These are phyloP conservation scores for Gigaspora rosea DNA, from an alignment of 192 early-diverging fungal genomes.

Conservation along the genomic window DNA sequence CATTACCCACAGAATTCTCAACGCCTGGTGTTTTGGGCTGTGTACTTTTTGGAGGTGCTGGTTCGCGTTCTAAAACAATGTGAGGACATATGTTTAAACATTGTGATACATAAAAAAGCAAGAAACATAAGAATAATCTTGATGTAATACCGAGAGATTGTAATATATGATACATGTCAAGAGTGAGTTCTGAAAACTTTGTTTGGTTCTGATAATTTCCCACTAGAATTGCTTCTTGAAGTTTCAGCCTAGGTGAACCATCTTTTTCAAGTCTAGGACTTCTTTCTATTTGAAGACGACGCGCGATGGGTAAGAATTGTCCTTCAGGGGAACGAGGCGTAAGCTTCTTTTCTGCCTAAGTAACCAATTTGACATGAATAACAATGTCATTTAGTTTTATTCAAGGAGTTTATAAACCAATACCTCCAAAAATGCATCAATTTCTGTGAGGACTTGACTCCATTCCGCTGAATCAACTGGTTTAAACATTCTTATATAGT, in stretches of 20 bases:
- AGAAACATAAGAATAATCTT: background rate
- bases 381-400: background rate
- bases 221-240: slow-evolving; percentile 96
- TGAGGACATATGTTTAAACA: background rate
- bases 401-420: background rate
- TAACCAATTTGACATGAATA: background rate
- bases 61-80: slow-evolving; percentile 58
- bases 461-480: slow-evolving; percentile 91
- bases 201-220: slow-evolving; percentile 95
- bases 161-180: slow-evolving; percentile 96
- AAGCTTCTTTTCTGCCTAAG: slow-evolving; percentile 77
- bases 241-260: slow-evolving; percentile 54
- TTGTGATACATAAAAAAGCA: background rate
- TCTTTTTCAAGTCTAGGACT: slow-evolving; percentile 62
- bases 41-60: slow-evolving; percentile 37
- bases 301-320: slow-evolving; percentile 49
- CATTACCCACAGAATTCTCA: slow-evolving; percentile 26
- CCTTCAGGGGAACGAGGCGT: slow-evolving; percentile 60
- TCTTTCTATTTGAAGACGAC: slow-evolving; percentile 54
- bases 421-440: slow-evolving; percentile 84
- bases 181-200: slow-evolving; percentile 94
- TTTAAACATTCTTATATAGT: slow-evolving; percentile 84
- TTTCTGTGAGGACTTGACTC: slow-evolving; percentile 77
- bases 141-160: slow-evolving; percentile 74
- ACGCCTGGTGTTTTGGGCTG: slow-evolving; percentile 35